Evolutionary conservation across 225 moss, liverwort and hornwort species (phyloP).

Genomic region (Sphagnum contortum): DNA sequence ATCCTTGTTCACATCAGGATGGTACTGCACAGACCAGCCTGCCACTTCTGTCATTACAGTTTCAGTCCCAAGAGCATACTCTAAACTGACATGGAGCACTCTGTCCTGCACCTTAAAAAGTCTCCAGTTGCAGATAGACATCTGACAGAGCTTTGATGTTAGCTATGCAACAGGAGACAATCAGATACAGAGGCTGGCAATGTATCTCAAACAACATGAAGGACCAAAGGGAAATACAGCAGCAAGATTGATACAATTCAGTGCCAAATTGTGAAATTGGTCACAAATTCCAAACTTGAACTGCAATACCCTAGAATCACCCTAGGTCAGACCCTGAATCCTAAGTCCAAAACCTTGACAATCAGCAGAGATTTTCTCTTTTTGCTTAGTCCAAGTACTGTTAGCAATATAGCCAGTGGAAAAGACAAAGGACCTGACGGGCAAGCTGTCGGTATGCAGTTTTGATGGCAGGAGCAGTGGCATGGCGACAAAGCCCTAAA

Average conservation of each 20-base stretch:
- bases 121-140: neutral
- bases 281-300: too few relatives aligned
- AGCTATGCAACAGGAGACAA: too few relatives aligned
- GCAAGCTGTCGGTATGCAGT: conserved; percentile 53
- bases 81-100: neutral
- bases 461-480: conserved; percentile 45
- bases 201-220: neutral
- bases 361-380: too few relatives aligned
- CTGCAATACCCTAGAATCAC: too few relatives aligned
- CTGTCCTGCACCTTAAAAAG: neutral
- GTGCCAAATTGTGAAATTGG: too few relatives aligned
- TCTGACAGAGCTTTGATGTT: neutral
- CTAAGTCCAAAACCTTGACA: too few relatives aligned
- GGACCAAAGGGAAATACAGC: neutral
- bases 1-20: conserved; percentile 63
- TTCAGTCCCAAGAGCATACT: neutral
- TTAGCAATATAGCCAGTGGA: neutral
- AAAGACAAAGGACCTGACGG: conserved; percentile 26
- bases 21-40: conserved; percentile 33
- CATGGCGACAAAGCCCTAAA: conserved; percentile 44
- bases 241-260: neutral
- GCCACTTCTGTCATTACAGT: conserved; percentile 8
- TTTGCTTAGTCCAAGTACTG: neutral
- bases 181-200: too few relatives aligned
- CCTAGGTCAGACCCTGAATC: too few relatives aligned